Conservation (phyloP, 1,139 yeast species). For the Hemisphaericaspora xylofermentans region DNA sequence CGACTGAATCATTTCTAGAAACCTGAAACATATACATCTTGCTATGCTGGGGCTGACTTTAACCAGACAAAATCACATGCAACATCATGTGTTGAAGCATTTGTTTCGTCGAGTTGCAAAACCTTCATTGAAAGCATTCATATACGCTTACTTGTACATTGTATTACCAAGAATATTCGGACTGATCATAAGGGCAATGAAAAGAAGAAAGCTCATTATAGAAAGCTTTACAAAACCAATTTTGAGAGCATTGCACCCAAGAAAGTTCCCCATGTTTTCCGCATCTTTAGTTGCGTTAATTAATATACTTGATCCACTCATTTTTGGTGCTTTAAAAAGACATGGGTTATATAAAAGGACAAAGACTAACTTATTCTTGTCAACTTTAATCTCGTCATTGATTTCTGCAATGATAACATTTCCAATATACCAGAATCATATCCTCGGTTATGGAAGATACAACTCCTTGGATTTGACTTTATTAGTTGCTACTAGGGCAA, state of each 20-base stretch:
- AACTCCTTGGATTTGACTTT: constrained; percentile 35
- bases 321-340: constrained; percentile 18
- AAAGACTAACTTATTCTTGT: constrained; percentile 24
- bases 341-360: constrained; percentile 9
- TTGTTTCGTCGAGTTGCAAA: constrained; percentile 15
- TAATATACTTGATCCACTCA: constrained; percentile 34
- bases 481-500: constrained; percentile 36
- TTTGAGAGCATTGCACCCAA: constrained; percentile 27
- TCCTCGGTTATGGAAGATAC: constrained; percentile 29
- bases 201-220: constrained; percentile 18
- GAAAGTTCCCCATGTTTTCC: constrained; percentile 32
- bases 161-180: constrained; percentile 30
- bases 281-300: constrained; percentile 31
- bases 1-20: too few relatives aligned
- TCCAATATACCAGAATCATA: constrained; percentile 32
- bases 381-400: constrained; percentile 32
- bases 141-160: constrained; percentile 36
- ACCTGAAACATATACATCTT: too few relatives aligned
- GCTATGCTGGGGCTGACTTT: not conserved
- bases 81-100: not conserved
- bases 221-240: constrained; percentile 19
- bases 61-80: not conserved
- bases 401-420: constrained; percentile 28
- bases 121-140: constrained; percentile 32
- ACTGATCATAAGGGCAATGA: constrained; percentile 18